Conservation (phyloP, 2,329 filamentous ascomycete species). For the Pseudonectria foliicola region DNA sequence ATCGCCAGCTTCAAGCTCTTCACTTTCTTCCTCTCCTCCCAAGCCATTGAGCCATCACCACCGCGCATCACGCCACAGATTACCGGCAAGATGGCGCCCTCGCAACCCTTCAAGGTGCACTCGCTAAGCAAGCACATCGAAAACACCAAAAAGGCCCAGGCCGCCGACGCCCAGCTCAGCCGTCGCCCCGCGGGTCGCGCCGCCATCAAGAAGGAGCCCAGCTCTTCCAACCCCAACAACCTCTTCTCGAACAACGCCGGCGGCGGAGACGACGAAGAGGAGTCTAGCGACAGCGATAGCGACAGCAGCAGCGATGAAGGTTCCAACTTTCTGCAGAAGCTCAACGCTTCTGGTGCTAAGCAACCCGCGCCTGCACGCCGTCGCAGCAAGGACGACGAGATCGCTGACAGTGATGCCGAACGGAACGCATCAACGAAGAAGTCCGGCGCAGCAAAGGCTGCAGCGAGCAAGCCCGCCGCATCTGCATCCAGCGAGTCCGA, state of each 20-base stretch:
- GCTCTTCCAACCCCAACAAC: constrained; percentile 13
- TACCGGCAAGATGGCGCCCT: constrained; percentile 29
- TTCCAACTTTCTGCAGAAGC: constrained; percentile 27
- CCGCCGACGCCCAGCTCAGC: constrained; percentile 27
- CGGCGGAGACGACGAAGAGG: constrained; percentile 23
- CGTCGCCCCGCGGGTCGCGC: constrained; percentile 20
- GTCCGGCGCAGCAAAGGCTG: constrained; percentile 8
- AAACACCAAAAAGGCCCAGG: constrained; percentile 30
- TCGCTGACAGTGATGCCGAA: constrained; percentile 37
- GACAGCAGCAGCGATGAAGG: constrained; percentile 26
- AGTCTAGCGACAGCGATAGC: constrained; percentile 28
- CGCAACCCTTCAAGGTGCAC: constrained; percentile 28
- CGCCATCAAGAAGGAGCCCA: constrained; percentile 25
- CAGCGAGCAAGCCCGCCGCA: too few species aligned
- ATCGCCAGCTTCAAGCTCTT: constrained; percentile 14
- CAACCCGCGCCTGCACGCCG: constrained; percentile 10
- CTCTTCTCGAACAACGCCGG: constrained; percentile 26
- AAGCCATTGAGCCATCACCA: constrained; percentile 16
- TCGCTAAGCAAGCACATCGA: constrained; percentile 33
- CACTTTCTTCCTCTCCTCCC: constrained; percentile 6
- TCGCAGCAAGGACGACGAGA: constrained; percentile 30
- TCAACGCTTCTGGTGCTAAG: constrained; percentile 15
- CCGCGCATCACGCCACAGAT: constrained; percentile 7
- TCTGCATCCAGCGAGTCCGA: constrained; percentile 17
- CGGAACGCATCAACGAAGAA: constrained; percentile 23